Percentiles rank a stretch among this genome's conserved stretches.
phyloP scores from a whole-genome alignment of 352 stramenopile species.

The Phytopythium delawarense region DNA sequence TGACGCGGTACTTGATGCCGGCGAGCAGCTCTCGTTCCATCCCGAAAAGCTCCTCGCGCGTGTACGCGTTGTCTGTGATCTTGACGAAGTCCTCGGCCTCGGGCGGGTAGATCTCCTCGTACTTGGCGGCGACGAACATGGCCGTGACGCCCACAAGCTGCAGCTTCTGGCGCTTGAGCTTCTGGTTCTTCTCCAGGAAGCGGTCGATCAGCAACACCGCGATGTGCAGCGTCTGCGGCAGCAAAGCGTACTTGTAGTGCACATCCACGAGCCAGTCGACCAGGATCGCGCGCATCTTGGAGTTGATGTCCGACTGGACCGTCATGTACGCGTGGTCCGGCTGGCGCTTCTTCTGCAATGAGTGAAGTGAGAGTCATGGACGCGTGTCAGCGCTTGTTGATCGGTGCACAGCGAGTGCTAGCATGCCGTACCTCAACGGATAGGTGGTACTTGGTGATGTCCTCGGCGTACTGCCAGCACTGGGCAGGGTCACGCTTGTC shows the following conservation, averaged over 20 bases:
- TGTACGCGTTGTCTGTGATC: conserved; percentile 97
- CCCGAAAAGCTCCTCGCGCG: conserved; percentile 65
- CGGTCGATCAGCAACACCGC: conserved; percentile 80
- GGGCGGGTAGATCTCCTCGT: conserved; percentile 97
- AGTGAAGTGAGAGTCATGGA: not conserved
- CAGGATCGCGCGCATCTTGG: conserved; percentile 99
- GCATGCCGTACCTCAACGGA: conserved; percentile 39
- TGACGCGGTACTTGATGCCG: conserved; percentile 72
- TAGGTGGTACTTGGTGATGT: conserved; percentile 81
- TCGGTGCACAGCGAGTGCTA: no score
- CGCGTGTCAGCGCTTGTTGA: not conserved
- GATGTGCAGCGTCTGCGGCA: conserved; percentile 81
- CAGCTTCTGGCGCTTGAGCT: conserved; percentile 82
- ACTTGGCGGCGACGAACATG: conserved; percentile 97
- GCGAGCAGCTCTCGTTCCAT: conserved; percentile 82
- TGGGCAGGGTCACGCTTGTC: conserved; percentile 55
- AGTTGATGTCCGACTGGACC: conserved; percentile 96
- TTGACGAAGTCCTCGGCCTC: conserved; percentile 94
- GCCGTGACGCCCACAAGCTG: conserved; percentile 96
- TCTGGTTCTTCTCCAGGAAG: conserved; percentile 66
- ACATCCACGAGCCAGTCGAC: conserved; percentile 99
- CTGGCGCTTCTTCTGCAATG: conserved; percentile 53
- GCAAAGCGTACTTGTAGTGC: conserved; percentile 78
- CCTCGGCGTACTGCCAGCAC: conserved; percentile 81
- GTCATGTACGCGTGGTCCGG: conserved; percentile 70